Evolutionary conservation across 176 grass and related monocot genomes (phyloP).

Genomic region (Rhynchospora tenuis): DNA sequence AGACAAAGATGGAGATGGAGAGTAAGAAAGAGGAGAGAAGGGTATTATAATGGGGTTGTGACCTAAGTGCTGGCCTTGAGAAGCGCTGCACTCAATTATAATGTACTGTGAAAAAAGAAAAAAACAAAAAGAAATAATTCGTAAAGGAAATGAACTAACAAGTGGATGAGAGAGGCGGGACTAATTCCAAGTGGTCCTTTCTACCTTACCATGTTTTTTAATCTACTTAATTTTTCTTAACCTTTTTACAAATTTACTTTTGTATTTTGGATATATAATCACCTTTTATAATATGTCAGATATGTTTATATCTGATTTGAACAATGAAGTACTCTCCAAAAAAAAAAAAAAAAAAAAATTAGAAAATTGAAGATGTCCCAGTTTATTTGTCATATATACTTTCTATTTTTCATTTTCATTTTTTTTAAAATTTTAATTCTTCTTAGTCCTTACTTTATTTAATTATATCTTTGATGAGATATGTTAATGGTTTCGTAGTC

Average conservation of each 20-base stretch:
- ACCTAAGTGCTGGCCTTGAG: constrained; percentile 29
- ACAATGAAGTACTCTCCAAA: neutral
- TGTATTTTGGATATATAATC: constrained; percentile 2
- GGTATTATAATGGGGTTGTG: constrained; percentile 33
- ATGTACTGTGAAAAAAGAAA: constrained; percentile 26
- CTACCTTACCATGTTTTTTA: neutral
- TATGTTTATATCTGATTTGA: constrained; percentile 13
- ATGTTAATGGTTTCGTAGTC: neutral
- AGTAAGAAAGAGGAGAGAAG: constrained; percentile 9
- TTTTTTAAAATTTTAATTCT: neutral
- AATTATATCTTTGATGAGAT: neutral
- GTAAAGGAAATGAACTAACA: neutral
- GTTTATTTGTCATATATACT: neutral
- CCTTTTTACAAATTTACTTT: neutral
- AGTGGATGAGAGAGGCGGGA: constrained; percentile 3
- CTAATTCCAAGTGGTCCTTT: constrained; percentile 26
- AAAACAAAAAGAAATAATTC: neutral
- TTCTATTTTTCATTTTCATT: neutral
- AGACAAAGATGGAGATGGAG: constrained; percentile 11
- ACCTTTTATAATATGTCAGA: constrained; percentile 2
- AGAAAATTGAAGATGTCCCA: neutral
- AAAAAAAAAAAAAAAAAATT: too few relatives aligned
- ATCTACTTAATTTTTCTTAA: neutral
- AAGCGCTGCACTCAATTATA: constrained; percentile 29
- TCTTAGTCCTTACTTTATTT: neutral